Percentiles rank a stretch among this genome's conserved stretches.
These are phyloP conservation scores for Myotisia sp. DNA, from an alignment of 2,329 filamentous ascomycete species.

Conservation along the genomic window DNA sequence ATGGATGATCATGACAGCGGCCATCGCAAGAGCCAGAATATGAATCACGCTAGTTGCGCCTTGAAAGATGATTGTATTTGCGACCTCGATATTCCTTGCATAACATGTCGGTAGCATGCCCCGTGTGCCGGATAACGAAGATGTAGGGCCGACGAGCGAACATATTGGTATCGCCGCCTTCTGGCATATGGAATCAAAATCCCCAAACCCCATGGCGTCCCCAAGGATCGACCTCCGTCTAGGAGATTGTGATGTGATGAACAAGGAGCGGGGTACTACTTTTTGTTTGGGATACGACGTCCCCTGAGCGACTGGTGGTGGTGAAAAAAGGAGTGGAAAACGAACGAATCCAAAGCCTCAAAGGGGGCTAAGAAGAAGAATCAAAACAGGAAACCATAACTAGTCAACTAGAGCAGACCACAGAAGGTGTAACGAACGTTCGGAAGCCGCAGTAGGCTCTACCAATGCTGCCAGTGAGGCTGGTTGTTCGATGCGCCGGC, in stretches of 20 bases:
- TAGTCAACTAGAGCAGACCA: not conserved
- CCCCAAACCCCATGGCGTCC: conserved; percentile 68
- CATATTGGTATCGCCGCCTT: conserved; percentile 79
- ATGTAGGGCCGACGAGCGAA: conserved; percentile 57
- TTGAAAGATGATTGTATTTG: conserved; percentile 97
- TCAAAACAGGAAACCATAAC: too few species aligned
- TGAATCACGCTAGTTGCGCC: conserved; percentile 83
- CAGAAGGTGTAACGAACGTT: not conserved
- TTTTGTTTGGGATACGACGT: too few species aligned
- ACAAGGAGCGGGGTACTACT: too few species aligned
- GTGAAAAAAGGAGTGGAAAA: not conserved
- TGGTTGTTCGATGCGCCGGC: not conserved
- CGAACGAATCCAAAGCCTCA: not conserved
- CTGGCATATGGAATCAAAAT: conserved; percentile 75
- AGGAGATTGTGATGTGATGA: too few species aligned
- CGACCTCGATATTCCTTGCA: conserved; percentile 84
- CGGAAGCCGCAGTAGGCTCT: not conserved
- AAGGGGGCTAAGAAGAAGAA: too few species aligned
- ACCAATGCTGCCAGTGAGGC: not conserved
- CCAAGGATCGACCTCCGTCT: too few species aligned
- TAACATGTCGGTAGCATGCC: conserved; percentile 87
- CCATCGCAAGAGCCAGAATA: conserved; percentile 81
- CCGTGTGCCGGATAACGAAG: conserved; percentile 48
- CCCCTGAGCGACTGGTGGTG: too few species aligned
- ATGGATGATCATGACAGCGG: conserved; percentile 92